Conservation (phyloP, 352 stramenopile species). For the Phytophthora vignae region DNA sequence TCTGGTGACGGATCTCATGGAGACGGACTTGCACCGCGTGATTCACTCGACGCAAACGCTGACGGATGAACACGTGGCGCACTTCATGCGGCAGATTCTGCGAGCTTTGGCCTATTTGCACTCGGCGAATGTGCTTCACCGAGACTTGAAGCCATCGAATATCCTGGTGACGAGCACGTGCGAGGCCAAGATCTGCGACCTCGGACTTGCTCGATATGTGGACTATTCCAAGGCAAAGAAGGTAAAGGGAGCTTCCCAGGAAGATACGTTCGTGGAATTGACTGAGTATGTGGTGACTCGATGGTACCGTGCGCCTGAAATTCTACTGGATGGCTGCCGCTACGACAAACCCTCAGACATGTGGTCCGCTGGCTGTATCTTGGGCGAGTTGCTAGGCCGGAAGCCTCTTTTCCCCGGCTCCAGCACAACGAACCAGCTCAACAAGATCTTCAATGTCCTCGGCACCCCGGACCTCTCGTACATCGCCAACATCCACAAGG, state of each 20-base stretch:
- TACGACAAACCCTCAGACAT: constrained; percentile 84
- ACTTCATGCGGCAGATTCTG: constrained; percentile 98
- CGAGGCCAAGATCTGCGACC: constrained; percentile 96
- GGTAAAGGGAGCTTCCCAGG: constrained; percentile 34
- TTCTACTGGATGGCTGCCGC: constrained; percentile 90
- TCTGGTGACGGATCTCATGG: constrained; percentile 97
- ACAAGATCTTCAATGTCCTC: constrained; percentile 96
- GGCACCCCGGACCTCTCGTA: constrained; percentile 85
- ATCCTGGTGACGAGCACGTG: constrained; percentile 98
- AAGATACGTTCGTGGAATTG: constrained; percentile 67
- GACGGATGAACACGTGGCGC: constrained; percentile 93
- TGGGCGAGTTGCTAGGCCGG: constrained; percentile 95
- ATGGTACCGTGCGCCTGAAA: constrained; percentile 89
- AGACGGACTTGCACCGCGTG: constrained; percentile 92
- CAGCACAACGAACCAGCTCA: constrained; percentile 96
- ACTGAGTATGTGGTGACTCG: constrained; percentile 84
- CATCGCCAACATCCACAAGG: constrained; percentile 72
- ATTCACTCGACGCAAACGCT: constrained; percentile 93
- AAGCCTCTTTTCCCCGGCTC: constrained; percentile 96
- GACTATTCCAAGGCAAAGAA: constrained; percentile 68
- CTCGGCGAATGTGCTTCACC: constrained; percentile 96
- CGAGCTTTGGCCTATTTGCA: constrained; percentile 97
- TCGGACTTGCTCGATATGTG: constrained; percentile 91
- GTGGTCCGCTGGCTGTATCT: constrained; percentile 95
- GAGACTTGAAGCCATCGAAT: constrained; percentile 96